Evolutionary conservation across 495 filamentous ascomycete genomes (phyloP).

Genomic region (Podospora pseudocomata): DNA sequence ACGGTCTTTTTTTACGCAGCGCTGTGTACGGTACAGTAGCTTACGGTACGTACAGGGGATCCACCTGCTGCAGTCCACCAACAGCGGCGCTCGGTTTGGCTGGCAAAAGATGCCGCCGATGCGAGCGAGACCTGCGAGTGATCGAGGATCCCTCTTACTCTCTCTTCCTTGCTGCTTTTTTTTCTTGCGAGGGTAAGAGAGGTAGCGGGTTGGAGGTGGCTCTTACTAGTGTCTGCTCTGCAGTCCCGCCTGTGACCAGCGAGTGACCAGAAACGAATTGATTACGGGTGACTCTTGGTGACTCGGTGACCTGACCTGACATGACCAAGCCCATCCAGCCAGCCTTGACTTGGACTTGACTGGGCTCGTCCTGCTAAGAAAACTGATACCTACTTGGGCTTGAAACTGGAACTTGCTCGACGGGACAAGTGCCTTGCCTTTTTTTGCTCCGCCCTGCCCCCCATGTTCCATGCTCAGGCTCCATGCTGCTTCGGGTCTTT

Average conservation of each 20-base stretch:
- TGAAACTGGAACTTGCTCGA: constrained; percentile 3
- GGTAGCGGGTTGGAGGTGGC: too few relatives aligned
- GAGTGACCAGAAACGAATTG: constrained; percentile 29
- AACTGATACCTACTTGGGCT: constrained; percentile 4
- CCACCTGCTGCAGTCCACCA: constrained; percentile 13
- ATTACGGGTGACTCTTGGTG: constrained; percentile 29
- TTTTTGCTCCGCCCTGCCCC: constrained; percentile 24
- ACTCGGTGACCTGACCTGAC: constrained; percentile 25
- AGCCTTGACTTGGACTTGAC: constrained; percentile 11
- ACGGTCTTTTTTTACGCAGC: background rate
- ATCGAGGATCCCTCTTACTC: constrained; percentile 21
- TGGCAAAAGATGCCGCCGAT: background rate
- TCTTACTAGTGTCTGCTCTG: background rate
- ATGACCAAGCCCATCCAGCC: constrained; percentile 10
- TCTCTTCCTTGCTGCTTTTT: background rate
- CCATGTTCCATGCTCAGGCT: constrained; percentile 3
- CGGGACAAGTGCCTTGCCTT: constrained; percentile 21
- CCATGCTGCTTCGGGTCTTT: constrained; percentile 13
- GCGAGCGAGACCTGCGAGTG: constrained; percentile 25
- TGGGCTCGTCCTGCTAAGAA: constrained; percentile 8
- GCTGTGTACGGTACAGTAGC: background rate
- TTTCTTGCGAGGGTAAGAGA: too few relatives aligned
- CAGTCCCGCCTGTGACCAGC: constrained; percentile 15
- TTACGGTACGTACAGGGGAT: background rate
- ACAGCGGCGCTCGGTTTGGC: constrained; percentile 14